Conservation (phyloP, 805 yeast genomes). For the Wickerhamiella siamensis region DNA sequence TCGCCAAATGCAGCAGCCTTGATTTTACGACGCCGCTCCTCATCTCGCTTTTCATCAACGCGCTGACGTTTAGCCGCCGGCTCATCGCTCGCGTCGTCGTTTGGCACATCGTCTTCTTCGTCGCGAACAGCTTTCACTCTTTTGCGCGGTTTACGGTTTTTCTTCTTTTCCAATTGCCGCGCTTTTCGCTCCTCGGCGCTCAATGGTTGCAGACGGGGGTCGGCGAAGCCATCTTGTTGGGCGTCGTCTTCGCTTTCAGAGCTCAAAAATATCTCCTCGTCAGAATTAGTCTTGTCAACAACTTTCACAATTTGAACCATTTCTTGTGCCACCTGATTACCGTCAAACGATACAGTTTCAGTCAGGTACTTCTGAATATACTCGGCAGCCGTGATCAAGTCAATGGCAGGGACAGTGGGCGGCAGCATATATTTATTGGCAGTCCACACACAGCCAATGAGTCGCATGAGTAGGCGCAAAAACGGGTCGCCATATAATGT, state of each 20-base stretch:
- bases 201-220: conserved; percentile 16
- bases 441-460: conserved; percentile 32
- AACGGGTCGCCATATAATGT: conserved; percentile 34
- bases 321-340: conserved; percentile 25
- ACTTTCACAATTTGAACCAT: conserved; percentile 17
- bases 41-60: not conserved
- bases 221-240: conserved; percentile 10
- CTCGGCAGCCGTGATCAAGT: conserved; percentile 26
- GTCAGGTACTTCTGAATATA: conserved; percentile 31
- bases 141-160: conserved; percentile 8
- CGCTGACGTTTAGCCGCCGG: not conserved
- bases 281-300: conserved; percentile 18
- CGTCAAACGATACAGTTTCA: conserved; percentile 26
- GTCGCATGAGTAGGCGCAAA: conserved; percentile 33
- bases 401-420: conserved; percentile 20
- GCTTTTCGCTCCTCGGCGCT: conserved; percentile 17
- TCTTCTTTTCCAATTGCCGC: conserved; percentile 5
- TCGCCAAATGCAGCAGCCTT: conserved; percentile 3
- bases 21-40: not conserved
- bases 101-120: too few relatives aligned
- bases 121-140: conserved; percentile 11
- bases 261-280: conserved; percentile 19
- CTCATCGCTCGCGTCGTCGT: conserved; percentile 7
- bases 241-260: conserved; percentile 25
- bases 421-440: conserved; percentile 32